Conservation (phyloP, 805 yeast genomes). For the Starmerella sp. region DNA sequence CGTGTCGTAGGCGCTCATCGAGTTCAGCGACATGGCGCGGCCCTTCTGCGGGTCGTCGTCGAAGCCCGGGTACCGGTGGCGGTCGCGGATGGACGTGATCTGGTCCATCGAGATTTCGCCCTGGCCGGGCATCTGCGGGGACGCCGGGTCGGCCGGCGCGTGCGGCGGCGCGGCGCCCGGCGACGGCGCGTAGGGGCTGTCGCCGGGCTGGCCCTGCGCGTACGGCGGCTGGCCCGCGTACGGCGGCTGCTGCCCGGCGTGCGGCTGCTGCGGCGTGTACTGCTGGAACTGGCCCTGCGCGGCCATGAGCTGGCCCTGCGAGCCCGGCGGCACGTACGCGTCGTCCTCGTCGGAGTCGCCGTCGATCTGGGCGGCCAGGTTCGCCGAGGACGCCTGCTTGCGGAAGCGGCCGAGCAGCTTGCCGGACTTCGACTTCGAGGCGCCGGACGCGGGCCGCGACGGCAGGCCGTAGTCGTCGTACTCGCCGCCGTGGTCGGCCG, state of each 20-base stretch:
- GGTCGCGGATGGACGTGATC: slow-evolving; percentile 24
- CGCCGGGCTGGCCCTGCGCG: not conserved
- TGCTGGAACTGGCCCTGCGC: not conserved
- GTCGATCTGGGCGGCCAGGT: slow-evolving; percentile 6
- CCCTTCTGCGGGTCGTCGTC: slow-evolving; percentile 15
- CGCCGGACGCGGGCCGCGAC: slow-evolving; percentile 1
- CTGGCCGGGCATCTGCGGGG: not conserved
- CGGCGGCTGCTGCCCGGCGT: not conserved
- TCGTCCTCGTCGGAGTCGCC: slow-evolving; percentile 24
- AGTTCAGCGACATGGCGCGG: slow-evolving; percentile 27
- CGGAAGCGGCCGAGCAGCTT: not conserved
- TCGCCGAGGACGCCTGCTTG: not conserved
- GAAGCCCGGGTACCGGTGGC: slow-evolving; percentile 30
- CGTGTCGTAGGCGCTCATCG: slow-evolving; percentile 28
- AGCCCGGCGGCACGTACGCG: slow-evolving; percentile 22
- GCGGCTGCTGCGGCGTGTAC: slow-evolving; percentile 5
- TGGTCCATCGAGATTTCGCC: slow-evolving; percentile 20
- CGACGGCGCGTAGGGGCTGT: too few species aligned
- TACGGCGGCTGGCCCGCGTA: not conserved
- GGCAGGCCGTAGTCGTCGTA: slow-evolving; percentile 25
- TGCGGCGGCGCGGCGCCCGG: not conserved
- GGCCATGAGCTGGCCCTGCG: not conserved
- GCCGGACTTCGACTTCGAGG: slow-evolving; percentile 1
- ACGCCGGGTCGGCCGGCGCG: not conserved
- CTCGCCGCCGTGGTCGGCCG: slow-evolving; percentile 11